phyloP scores from a whole-genome alignment of 192 early-diverging fungal species.

The Linnemannia zychae region DNA sequence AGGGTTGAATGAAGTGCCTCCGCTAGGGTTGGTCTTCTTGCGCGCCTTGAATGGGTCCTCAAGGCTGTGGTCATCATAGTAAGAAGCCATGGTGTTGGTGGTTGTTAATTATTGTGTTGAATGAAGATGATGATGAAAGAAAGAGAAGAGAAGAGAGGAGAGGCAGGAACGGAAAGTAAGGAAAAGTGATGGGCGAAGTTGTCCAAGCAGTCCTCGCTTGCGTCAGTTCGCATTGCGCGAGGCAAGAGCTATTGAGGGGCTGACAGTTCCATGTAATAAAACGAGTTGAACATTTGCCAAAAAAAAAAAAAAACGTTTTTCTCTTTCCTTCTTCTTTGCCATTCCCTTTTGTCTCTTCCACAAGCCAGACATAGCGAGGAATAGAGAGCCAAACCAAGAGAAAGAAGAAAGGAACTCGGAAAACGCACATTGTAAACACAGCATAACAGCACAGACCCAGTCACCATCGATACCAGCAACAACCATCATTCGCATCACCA shows the following conservation, averaged over 20 bases:
- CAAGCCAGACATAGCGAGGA: no score
- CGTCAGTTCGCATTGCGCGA: neutral
- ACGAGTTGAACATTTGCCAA: no score
- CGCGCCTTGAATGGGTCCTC: constrained; percentile 47
- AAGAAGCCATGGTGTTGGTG: constrained; percentile 24
- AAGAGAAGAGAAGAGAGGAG: neutral
- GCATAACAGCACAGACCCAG: neutral
- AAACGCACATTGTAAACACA: neutral
- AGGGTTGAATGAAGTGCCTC: constrained; percentile 30
- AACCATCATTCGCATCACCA: neutral
- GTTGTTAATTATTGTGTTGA: neutral
- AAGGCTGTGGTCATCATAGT: constrained; percentile 49
- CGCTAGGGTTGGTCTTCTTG: constrained; percentile 4
- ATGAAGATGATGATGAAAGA: neutral
- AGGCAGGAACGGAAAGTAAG: neutral
- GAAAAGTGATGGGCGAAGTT: constrained; percentile 2
- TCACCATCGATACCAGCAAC: neutral
- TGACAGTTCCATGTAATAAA: no score
- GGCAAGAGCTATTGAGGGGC: neutral
- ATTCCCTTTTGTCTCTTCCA: no score
- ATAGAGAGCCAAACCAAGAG: no score
- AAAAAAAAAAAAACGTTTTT: no score
- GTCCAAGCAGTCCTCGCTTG: neutral
- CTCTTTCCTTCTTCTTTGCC: no score
- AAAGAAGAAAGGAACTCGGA: no score